Evolutionary conservation across 345 rosid species (phyloP).

Genomic region (Moricandia moricandioides): DNA sequence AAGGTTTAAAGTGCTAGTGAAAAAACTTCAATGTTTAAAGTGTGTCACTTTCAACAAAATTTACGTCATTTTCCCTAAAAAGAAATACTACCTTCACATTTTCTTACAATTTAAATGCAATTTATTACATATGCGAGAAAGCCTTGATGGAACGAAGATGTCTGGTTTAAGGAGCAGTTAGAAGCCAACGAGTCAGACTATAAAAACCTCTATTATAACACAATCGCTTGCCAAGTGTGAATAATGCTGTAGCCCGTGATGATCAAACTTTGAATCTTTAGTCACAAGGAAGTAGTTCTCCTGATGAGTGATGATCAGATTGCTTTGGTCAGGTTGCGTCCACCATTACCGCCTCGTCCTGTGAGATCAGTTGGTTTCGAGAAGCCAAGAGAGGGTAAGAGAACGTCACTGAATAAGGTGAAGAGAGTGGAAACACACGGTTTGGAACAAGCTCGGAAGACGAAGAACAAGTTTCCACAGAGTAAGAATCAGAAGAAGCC

Average conservation of each 20-base stretch:
- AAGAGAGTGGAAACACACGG: background rate
- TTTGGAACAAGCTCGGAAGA: slow-evolving; percentile 21
- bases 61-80: no score
- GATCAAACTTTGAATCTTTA: background rate
- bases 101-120: background rate
- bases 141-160: slow-evolving; percentile 13
- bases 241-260: background rate
- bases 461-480: slow-evolving; percentile 14
- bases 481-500: slow-evolving; percentile 13
- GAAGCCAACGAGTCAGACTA: background rate
- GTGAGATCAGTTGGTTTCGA: slow-evolving; percentile 17
- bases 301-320: slow-evolving; percentile 11
- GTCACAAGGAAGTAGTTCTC: background rate
- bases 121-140: background rate
- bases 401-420: slow-evolving; percentile 6
- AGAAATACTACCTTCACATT: background rate
- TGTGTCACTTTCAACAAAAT: no score
- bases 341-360: slow-evolving; percentile 15
- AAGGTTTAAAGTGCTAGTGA: no score
- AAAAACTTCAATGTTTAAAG: no score
- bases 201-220: background rate
- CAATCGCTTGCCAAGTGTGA: slow-evolving; percentile 6
- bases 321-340: slow-evolving; percentile 9
- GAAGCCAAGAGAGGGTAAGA: slow-evolving; percentile 17
- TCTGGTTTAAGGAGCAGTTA: slow-evolving; percentile 15